Evolutionary conservation across 257 asterid genomes (phyloP).

Genomic region (Prunella vulgaris): DNA sequence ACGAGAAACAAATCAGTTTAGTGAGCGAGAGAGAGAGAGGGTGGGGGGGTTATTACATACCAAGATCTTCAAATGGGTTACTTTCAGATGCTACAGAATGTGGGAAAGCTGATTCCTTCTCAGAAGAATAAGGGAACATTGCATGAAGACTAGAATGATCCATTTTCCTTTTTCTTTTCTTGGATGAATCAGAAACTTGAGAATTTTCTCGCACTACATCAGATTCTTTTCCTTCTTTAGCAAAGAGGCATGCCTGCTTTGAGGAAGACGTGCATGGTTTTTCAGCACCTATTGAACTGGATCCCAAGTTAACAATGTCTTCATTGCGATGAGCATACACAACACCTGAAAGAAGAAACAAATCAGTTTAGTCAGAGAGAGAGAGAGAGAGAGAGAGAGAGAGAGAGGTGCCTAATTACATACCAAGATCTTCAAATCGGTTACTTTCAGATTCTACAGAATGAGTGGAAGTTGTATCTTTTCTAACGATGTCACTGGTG

Average conservation of each 20-base stretch:
- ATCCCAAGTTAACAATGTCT: constrained; percentile 67
- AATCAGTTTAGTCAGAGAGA: not conserved
- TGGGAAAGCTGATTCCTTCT: too few relatives aligned
- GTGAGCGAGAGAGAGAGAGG: too few relatives aligned
- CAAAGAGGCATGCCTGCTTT: constrained; percentile 18
- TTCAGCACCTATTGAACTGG: constrained; percentile 19
- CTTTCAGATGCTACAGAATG: too few relatives aligned
- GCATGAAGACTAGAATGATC: constrained; percentile 55
- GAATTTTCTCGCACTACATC: constrained; percentile 11
- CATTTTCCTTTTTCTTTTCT: constrained; percentile 44
- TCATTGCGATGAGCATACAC: constrained; percentile 90
- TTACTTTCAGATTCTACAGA: constrained; percentile 25
- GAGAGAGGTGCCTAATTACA: constrained; percentile 1
- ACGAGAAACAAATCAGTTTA: too few relatives aligned
- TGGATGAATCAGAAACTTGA: constrained; percentile 26
- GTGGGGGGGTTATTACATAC: too few relatives aligned
- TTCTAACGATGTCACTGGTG: constrained; percentile 80
- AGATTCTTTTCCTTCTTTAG: constrained; percentile 26
- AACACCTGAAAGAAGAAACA: constrained; percentile 44
- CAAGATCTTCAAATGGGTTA: too few relatives aligned
- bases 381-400: not conserved
- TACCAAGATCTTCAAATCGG: constrained; percentile 65
- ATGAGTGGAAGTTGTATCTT: constrained; percentile 20
- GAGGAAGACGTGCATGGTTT: not conserved
- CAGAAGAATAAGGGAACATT: too few relatives aligned